Conservation (phyloP, 257 asterid species). For the Jasminum sambac region DNA sequence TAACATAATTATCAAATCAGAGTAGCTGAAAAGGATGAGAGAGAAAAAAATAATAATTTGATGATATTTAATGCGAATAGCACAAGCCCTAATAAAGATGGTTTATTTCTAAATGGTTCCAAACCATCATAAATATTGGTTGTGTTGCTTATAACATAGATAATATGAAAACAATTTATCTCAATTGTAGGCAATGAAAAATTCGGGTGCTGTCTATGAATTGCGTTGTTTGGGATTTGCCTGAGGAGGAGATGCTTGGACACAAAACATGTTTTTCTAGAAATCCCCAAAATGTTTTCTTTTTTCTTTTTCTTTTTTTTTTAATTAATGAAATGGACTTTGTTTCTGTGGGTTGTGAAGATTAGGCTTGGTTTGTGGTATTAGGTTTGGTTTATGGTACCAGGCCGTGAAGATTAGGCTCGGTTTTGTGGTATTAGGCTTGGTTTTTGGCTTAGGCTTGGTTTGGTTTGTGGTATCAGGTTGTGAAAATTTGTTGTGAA, state of each 20-base stretch:
- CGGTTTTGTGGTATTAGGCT: not conserved
- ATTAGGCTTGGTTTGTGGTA: not conserved
- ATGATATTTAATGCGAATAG: too few relatives aligned
- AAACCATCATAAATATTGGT: conserved; percentile 32
- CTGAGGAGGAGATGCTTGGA: not conserved
- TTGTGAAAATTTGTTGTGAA: not conserved
- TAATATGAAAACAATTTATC: conserved; percentile 35
- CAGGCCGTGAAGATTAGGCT: not conserved
- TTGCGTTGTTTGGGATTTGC: conserved; percentile 18
- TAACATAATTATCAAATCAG: too few relatives aligned
- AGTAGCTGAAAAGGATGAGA: too few relatives aligned
- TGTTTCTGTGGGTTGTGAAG: too few relatives aligned
- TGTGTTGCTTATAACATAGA: conserved; percentile 28
- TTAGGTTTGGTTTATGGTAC: not conserved
- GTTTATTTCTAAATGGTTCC: conserved; percentile 31
- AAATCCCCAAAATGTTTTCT: conserved; percentile 21
- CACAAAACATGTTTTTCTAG: conserved; percentile 5
- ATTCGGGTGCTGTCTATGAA: conserved; percentile 31
- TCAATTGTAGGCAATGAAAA: conserved; percentile 6
- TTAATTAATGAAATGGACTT: too few relatives aligned
- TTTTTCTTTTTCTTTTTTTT: conserved; percentile 15
- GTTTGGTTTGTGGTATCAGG: not conserved
- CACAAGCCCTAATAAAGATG: conserved; percentile 31
- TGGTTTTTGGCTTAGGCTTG: not conserved
- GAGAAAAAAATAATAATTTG: too few relatives aligned